Conservation (phyloP, 2,329 filamentous ascomycete species). For the Clonostachys sp. region DNA sequence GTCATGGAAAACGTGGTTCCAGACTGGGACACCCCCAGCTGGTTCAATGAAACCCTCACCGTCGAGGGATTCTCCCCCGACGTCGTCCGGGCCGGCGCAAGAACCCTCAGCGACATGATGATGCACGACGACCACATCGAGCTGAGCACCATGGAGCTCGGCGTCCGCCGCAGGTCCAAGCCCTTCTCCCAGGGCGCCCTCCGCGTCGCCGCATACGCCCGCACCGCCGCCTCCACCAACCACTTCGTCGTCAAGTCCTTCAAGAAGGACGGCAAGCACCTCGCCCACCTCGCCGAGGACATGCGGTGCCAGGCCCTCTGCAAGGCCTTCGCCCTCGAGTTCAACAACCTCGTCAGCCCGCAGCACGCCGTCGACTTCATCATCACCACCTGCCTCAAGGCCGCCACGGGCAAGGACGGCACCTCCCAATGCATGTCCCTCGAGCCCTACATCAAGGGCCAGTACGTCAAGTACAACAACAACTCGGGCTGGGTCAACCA, state of each 20-base stretch:
- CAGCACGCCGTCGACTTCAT: slow-evolving; percentile 23
- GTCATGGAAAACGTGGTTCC: slow-evolving; percentile 12
- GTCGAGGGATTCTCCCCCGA: slow-evolving; percentile 22
- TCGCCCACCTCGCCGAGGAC: slow-evolving; percentile 25
- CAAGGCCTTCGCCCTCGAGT: slow-evolving; percentile 33
- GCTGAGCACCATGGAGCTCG: slow-evolving; percentile 22
- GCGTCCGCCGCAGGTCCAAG: slow-evolving; percentile 16
- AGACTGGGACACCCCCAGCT: slow-evolving; percentile 14
- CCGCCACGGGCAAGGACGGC: slow-evolving; percentile 1
- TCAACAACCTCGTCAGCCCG: slow-evolving; percentile 20
- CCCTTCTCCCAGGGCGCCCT: slow-evolving; percentile 25
- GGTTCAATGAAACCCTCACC: slow-evolving; percentile 18
- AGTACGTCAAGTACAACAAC: slow-evolving; percentile 32
- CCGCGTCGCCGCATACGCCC: slow-evolving; percentile 26
- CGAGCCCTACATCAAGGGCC: slow-evolving; percentile 26
- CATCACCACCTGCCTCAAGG: slow-evolving; percentile 21
- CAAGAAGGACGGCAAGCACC: slow-evolving; percentile 11
- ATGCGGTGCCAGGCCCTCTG: slow-evolving; percentile 31
- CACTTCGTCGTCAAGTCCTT: slow-evolving; percentile 28
- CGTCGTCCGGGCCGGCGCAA: slow-evolving; percentile 12
- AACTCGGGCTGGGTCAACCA: slow-evolving; percentile 23
- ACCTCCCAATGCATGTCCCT: slow-evolving; percentile 17
- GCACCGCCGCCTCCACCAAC: slow-evolving; percentile 14
- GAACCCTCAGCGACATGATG: slow-evolving; percentile 28
- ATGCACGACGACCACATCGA: slow-evolving; percentile 23